These are phyloP conservation scores for Aureobasidium zeae DNA, from an alignment of 2,329 filamentous ascomycete genomes.

Conservation along the genomic window DNA sequence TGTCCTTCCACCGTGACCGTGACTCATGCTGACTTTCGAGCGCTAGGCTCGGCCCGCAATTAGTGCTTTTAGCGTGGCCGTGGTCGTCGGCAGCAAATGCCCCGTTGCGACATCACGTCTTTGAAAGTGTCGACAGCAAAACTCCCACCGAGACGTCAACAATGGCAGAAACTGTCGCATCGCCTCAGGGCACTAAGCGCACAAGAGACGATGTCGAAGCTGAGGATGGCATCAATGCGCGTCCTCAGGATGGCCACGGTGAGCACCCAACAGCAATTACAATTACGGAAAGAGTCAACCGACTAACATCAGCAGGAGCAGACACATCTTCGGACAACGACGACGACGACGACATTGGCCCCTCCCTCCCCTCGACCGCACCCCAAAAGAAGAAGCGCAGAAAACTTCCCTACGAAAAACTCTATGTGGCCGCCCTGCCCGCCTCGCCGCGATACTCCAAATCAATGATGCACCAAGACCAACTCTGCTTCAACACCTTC, in stretches of 20 bases:
- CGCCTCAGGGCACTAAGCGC: slow-evolving; percentile 18
- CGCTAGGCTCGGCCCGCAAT: slow-evolving; percentile 5
- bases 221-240: slow-evolving; percentile 12
- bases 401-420: slow-evolving; percentile 85
- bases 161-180: slow-evolving; percentile 6
- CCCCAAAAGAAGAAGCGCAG: slow-evolving; percentile 82
- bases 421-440: slow-evolving; percentile 85
- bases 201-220: slow-evolving; percentile 15
- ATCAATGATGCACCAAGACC: slow-evolving; percentile 97
- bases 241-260: slow-evolving; percentile 15
- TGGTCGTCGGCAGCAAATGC: background rate
- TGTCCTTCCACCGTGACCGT: background rate
- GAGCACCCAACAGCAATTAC: background rate
- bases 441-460: slow-evolving; percentile 76
- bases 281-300: background rate
- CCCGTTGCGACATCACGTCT: slow-evolving; percentile 6
- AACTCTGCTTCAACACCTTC: slow-evolving; percentile 76
- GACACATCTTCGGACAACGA: slow-evolving; percentile 54
- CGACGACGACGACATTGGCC: slow-evolving; percentile 74
- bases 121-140: background rate
- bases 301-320: background rate
- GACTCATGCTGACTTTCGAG: slow-evolving; percentile 5
- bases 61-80: too few species aligned
- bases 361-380: slow-evolving; percentile 62
- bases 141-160: background rate